These are phyloP conservation scores for Hypsizygus marmoreus DNA, from an alignment of 768 basidiomycete species.

Conservation along the genomic window DNA sequence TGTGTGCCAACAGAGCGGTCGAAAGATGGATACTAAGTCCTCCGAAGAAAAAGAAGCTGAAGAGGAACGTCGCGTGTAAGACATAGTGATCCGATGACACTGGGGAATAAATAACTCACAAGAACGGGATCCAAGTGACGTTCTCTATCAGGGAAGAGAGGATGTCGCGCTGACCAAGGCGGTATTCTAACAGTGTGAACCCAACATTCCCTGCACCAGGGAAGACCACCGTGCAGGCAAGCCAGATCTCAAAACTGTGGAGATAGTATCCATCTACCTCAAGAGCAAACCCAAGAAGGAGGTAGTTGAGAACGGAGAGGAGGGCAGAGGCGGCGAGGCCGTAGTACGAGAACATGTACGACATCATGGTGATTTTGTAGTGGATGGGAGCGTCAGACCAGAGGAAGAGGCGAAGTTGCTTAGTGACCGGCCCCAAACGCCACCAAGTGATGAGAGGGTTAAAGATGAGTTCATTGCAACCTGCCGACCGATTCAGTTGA, in stretches of 20 bases:
- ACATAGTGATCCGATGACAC: not conserved
- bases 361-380: slow-evolving; percentile 81
- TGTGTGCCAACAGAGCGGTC: slow-evolving; percentile 63
- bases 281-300: slow-evolving; percentile 63
- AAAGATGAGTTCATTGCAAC: slow-evolving; percentile 81
- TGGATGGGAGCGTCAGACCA: slow-evolving; percentile 80
- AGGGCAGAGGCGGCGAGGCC: slow-evolving; percentile 65
- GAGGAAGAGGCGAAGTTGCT: slow-evolving; percentile 73
- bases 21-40: slow-evolving; percentile 73
- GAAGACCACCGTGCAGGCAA: slow-evolving; percentile 72
- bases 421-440: slow-evolving; percentile 78
- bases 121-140: slow-evolving; percentile 70
- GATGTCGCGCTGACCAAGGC: slow-evolving; percentile 58
- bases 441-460: slow-evolving; percentile 82
- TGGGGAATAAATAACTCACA: slow-evolving; percentile 47
- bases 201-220: slow-evolving; percentile 69
- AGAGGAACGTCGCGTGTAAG: not conserved
- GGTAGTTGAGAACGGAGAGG: slow-evolving; percentile 70
- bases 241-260: slow-evolving; percentile 73
- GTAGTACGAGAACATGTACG: slow-evolving; percentile 67
- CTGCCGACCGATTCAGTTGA: slow-evolving; percentile 28
- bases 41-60: slow-evolving; percentile 78
- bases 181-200: slow-evolving; percentile 70
- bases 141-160: slow-evolving; percentile 58
- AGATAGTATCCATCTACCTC: slow-evolving; percentile 72